Percentiles rank a stretch among this genome's conserved stretches.
Evolutionary conservation across 768 basidiomycete genomes (phyloP).

Genomic region (Collybia mongolica): DNA sequence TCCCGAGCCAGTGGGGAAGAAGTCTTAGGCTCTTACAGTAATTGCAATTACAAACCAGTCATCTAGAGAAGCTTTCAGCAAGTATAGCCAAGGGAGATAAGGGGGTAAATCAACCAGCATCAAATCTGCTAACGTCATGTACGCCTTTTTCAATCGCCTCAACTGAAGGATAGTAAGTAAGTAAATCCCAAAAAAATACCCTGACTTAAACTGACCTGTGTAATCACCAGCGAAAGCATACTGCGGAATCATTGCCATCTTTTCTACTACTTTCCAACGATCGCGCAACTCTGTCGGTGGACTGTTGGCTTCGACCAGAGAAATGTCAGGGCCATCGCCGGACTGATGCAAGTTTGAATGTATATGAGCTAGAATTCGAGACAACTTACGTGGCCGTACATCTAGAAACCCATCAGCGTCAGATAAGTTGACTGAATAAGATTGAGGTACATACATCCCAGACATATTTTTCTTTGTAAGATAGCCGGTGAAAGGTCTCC

Average conservation of each 20-base stretch:
- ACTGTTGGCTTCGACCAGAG: slow-evolving; percentile 47
- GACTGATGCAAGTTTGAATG: slow-evolving; percentile 35
- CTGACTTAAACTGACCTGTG: slow-evolving; percentile 39
- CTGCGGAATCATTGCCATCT: slow-evolving; percentile 67
- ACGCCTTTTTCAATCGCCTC: slow-evolving; percentile 66
- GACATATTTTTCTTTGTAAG: slow-evolving; percentile 68
- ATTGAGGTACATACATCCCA: slow-evolving; percentile 58
- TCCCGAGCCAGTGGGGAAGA: background rate
- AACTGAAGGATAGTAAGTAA: slow-evolving; percentile 30
- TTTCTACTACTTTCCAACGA: slow-evolving; percentile 66
- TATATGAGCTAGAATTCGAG: background rate
- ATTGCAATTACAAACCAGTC: slow-evolving; percentile 74
- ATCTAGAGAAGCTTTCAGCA: slow-evolving; percentile 30
- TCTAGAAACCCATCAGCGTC: slow-evolving; percentile 31
- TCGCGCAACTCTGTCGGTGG: slow-evolving; percentile 54
- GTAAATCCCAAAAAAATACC: slow-evolving; percentile 1
- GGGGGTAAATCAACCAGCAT: slow-evolving; percentile 43
- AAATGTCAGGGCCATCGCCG: slow-evolving; percentile 59
- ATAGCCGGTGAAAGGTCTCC: slow-evolving; percentile 66
- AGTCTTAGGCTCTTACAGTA: slow-evolving; percentile 34
- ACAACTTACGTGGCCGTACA: slow-evolving; percentile 59
- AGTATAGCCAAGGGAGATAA: background rate
- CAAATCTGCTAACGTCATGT: slow-evolving; percentile 57
- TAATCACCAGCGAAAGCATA: slow-evolving; percentile 70
- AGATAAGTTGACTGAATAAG: background rate